Evolutionary conservation across 1,284 basidiomycete species (phyloP).

Genomic region (Singerocomus inundabilis): DNA sequence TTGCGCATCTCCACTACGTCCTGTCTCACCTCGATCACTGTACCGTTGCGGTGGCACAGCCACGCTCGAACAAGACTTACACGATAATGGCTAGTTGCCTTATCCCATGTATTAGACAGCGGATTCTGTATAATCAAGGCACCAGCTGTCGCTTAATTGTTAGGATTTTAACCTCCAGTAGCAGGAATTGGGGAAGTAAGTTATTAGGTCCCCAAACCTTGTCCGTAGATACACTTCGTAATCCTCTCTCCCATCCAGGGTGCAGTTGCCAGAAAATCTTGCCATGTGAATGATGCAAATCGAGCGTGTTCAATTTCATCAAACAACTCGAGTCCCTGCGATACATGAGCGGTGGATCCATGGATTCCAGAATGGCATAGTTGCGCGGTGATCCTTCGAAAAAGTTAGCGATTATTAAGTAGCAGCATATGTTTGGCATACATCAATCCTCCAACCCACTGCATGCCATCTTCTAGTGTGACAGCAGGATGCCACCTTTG

Average conservation of each 20-base stretch:
- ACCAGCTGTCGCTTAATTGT: conserved; percentile 4
- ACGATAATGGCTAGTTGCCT: conserved; percentile 1
- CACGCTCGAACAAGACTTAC: conserved; percentile 17
- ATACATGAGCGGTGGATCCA: conserved; percentile 35
- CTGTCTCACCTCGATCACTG: conserved; percentile 36
- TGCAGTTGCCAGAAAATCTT: conserved; percentile 66
- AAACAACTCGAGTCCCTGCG: conserved; percentile 53
- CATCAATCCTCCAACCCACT: conserved; percentile 76
- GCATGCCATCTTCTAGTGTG: conserved; percentile 56
- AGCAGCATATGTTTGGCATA: conserved; percentile 33
- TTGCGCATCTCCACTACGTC: conserved; percentile 7
- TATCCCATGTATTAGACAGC: not conserved
- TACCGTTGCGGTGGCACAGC: conserved; percentile 13
- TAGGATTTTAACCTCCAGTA: not conserved
- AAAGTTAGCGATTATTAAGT: conserved; percentile 3
- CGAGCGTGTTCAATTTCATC: conserved; percentile 49
- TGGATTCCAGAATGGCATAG: conserved; percentile 48
- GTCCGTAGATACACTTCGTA: conserved; percentile 61
- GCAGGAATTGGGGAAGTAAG: not conserved
- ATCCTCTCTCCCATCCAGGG: conserved; percentile 72
- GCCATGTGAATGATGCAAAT: conserved; percentile 67
- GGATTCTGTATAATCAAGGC: conserved; percentile 6
- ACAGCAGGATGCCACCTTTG: conserved; percentile 59
- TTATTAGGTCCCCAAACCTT: conserved; percentile 58
- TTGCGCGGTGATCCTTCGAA: conserved; percentile 61